Conservation (phyloP, 1,284 basidiomycete species). For the Papiliotrema fonsecae region DNA sequence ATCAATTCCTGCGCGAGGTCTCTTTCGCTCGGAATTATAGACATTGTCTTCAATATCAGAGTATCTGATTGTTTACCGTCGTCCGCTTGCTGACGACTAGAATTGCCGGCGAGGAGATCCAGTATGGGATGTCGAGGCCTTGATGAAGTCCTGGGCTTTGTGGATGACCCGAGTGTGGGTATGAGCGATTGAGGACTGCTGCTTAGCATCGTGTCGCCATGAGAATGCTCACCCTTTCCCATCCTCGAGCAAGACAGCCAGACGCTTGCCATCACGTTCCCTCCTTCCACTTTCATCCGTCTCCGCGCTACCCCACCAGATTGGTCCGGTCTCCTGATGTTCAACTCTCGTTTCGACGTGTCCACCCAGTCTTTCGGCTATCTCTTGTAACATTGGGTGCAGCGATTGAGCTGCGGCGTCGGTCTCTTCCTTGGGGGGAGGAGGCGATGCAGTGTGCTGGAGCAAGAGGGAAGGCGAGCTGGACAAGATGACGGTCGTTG, state of each 20-base stretch:
- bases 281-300: slow-evolving; percentile 25
- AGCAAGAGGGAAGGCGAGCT: slow-evolving; percentile 67
- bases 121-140: not conserved
- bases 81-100: not conserved
- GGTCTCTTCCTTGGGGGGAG: not conserved
- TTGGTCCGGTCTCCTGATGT: slow-evolving; percentile 7
- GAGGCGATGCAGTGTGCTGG: slow-evolving; percentile 29
- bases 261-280: slow-evolving; percentile 23
- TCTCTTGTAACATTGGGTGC: slow-evolving; percentile 19
- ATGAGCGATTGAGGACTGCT: slow-evolving; percentile 2
- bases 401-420: slow-evolving; percentile 10
- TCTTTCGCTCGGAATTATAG: slow-evolving; percentile 63
- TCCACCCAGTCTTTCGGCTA: slow-evolving; percentile 12
- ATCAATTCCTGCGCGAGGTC: slow-evolving; percentile 37
- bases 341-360: slow-evolving; percentile 13
- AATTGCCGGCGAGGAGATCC: not conserved
- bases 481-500: slow-evolving; percentile 75
- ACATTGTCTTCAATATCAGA: slow-evolving; percentile 52
- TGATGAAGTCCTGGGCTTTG: not conserved
- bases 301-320: slow-evolving; percentile 40
- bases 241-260: slow-evolving; percentile 9
- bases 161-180: not conserved
- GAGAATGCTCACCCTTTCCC: slow-evolving; percentile 12
- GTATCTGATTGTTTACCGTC: slow-evolving; percentile 4
- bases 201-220: slow-evolving; percentile 6